phyloP scores from a whole-genome alignment of 106 monocot genomes.

The Dactylorhiza incarnata region DNA sequence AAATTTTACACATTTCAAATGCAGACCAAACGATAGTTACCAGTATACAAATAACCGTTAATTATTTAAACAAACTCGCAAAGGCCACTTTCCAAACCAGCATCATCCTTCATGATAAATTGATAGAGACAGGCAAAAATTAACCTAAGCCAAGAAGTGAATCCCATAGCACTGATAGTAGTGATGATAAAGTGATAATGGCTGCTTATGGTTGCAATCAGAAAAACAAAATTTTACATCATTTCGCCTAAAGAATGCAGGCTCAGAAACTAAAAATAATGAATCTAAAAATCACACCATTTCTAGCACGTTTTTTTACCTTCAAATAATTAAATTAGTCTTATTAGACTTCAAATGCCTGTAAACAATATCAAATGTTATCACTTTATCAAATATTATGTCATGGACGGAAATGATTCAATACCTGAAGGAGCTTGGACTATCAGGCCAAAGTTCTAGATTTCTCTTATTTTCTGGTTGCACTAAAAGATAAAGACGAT shows the following conservation, averaged over 20 bases:
- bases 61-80: not conserved
- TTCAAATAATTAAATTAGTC: not conserved
- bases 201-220: not conserved
- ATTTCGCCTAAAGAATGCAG: not conserved
- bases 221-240: not conserved
- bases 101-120: not conserved
- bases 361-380: not conserved
- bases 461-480: conserved; percentile 45
- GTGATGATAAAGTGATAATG: not conserved
- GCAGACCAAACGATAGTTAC: not conserved
- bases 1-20: not conserved
- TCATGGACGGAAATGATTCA: not conserved
- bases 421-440: conserved; percentile 47
- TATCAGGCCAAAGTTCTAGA: conserved; percentile 39
- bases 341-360: not conserved
- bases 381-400: not conserved
- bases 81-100: not conserved
- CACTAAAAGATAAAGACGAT: conserved; percentile 48
- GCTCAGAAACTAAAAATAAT: too few relatives aligned
- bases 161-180: not conserved
- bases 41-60: not conserved
- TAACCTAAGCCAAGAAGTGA: not conserved
- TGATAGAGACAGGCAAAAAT: not conserved
- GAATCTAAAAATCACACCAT: not conserved
- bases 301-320: not conserved